Conservation (phyloP, 78 protist species). For the Creolimax fragrantissima region DNA sequence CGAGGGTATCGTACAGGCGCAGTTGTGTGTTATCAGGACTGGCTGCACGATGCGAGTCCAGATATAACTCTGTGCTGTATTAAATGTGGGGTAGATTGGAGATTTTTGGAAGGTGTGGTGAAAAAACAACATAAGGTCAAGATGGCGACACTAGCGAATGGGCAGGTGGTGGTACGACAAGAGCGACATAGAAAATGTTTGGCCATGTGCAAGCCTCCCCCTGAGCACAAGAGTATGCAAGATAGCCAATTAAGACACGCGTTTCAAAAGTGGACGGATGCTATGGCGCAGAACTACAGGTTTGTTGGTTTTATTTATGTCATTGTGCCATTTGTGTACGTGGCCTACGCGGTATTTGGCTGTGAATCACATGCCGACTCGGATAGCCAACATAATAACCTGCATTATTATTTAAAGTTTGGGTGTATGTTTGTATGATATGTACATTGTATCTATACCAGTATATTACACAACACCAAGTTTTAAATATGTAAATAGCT, state of each 20-base stretch:
- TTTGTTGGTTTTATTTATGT: not conserved
- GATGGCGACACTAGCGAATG: not conserved
- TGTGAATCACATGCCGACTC: too few species aligned
- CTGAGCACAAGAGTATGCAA: not conserved
- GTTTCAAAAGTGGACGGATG: not conserved
- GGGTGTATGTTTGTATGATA: too few species aligned
- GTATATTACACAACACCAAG: too few species aligned
- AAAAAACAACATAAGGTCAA: not conserved
- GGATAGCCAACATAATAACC: too few species aligned
- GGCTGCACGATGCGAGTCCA: not conserved
- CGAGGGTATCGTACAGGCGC: not conserved
- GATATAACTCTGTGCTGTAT: not conserved
- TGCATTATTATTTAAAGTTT: too few species aligned
- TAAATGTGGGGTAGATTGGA: not conserved
- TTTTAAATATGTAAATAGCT: too few species aligned
- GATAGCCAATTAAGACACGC: not conserved
- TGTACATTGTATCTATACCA: too few species aligned
- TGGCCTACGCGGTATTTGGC: too few species aligned
- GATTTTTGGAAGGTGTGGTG: not conserved
- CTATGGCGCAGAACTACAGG: not conserved
- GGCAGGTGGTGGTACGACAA: not conserved
- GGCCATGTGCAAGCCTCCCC: not conserved
- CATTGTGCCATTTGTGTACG: not conserved
- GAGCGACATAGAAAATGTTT: not conserved
- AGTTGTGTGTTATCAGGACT: not conserved